Percentiles rank a stretch among this genome's conserved stretches.
Evolutionary conservation across 139 green algal genomes (phyloP).

Genomic region (Chlorella sp.): DNA sequence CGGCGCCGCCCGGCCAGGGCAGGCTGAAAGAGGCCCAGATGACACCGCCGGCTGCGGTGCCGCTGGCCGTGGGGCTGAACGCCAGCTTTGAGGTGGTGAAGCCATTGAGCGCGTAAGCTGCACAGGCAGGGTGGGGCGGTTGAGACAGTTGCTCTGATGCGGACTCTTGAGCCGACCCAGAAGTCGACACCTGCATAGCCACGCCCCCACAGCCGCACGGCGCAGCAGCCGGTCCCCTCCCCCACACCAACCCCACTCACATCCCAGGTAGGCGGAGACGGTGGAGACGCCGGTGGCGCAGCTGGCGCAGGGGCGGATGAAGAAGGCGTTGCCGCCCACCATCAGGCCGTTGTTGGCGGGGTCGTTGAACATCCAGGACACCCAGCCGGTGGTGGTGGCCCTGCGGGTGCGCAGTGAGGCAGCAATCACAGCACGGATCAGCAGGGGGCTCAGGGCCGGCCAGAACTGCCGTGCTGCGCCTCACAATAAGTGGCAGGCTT

Average conservation of each 20-base stretch:
- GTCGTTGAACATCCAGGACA: not conserved
- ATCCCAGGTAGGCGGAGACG: not conserved
- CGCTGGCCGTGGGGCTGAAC: too few relatives aligned
- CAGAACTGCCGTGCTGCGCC: too few relatives aligned
- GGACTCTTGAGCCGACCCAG: too few relatives aligned
- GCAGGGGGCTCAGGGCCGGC: too few relatives aligned
- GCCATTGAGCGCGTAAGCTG: not conserved
- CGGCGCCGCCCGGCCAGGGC: not conserved
- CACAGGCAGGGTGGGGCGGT: too few relatives aligned
- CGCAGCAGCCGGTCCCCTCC: too few relatives aligned
- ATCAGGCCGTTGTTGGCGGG: not conserved
- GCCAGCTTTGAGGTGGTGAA: not conserved
- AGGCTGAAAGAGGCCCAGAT: constrained; percentile 15
- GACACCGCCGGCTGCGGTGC: not conserved
- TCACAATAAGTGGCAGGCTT: too few relatives aligned
- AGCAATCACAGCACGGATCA: not conserved
- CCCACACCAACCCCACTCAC: too few relatives aligned
- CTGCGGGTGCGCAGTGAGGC: not conserved
- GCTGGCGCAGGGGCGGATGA: not conserved
- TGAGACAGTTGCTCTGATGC: too few relatives aligned
- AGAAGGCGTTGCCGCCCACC: not conserved
- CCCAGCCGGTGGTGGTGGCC: not conserved
- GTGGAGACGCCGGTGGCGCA: not conserved
- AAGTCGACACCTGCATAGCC: too few relatives aligned
- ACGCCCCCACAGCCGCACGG: too few relatives aligned